phyloP scores from a whole-genome alignment of 176 grass and related monocot genomes.

The Cocos nucifera region DNA sequence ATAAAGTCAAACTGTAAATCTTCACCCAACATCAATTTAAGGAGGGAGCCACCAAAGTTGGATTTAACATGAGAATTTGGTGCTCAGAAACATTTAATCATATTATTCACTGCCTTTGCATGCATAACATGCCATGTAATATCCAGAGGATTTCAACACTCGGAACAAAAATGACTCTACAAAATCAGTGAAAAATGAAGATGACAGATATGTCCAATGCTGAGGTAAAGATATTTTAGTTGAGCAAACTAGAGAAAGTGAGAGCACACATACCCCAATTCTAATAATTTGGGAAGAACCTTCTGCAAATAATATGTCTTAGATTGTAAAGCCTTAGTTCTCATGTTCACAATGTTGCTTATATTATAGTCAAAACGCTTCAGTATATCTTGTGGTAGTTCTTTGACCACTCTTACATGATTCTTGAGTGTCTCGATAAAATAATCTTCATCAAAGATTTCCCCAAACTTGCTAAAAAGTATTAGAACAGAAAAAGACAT shows the following conservation, averaged over 20 bases:
- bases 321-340: constrained; percentile 79
- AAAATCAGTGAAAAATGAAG: too few species aligned
- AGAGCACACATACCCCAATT: constrained; percentile 50
- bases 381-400: constrained; percentile 55
- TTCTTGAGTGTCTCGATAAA: constrained; percentile 57
- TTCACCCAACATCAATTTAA: too few species aligned
- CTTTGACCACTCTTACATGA: constrained; percentile 66
- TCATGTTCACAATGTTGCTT: constrained; percentile 90
- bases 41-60: too few species aligned
- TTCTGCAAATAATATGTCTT: constrained; percentile 60
- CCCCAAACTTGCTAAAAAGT: constrained; percentile 75
- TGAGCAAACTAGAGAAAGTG: neutral
- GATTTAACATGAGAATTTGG: too few species aligned
- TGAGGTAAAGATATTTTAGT: too few species aligned
- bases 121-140: too few species aligned
- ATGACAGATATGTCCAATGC: too few species aligned
- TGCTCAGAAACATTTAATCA: too few species aligned
- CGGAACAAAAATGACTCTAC: too few species aligned
- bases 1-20: too few species aligned
- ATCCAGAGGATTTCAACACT: too few species aligned
- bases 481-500: constrained; percentile 13
- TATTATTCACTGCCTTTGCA: too few species aligned
- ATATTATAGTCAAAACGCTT: constrained; percentile 60
- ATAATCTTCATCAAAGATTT: constrained; percentile 88
- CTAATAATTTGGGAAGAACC: constrained; percentile 74